phyloP scores from a whole-genome alignment of 306 rosid genomes.

The Cucurbita argyrosperma region DNA sequence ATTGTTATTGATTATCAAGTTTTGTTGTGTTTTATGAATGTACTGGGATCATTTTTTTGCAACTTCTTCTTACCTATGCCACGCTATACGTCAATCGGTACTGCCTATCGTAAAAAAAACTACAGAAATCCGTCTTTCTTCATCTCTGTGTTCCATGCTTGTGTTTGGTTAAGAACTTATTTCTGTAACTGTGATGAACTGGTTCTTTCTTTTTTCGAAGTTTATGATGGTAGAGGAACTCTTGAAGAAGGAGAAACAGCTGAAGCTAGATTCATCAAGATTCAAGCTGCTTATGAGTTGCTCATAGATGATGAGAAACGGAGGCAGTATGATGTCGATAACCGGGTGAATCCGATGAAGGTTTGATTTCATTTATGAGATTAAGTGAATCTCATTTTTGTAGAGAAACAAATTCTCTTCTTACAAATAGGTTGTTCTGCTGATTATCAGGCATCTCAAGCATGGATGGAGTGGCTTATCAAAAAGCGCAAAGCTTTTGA shows the following conservation, averaged over 20 bases:
- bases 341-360: conserved; percentile 82
- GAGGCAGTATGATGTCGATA: conserved; percentile 63
- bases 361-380: conserved; percentile 27
- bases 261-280: conserved; percentile 84
- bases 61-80: background rate
- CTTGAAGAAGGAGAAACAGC: conserved; percentile 94
- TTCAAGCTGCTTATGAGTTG: conserved; percentile 96
- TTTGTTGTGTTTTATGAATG: background rate
- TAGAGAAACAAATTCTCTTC: conserved; percentile 2
- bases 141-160: background rate
- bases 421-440: conserved; percentile 7
- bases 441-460: conserved; percentile 71
- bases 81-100: background rate
- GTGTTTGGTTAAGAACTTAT: background rate
- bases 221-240: conserved; percentile 79
- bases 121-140: background rate
- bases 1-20: background rate
- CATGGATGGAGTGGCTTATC: conserved; percentile 98
- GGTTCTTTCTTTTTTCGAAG: conserved; percentile 17
- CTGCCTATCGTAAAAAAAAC: background rate
- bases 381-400: background rate
- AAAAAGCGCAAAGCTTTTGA: conserved; percentile 83
- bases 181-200: background rate
- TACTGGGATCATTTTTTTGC: background rate
- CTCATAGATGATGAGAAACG: conserved; percentile 53